phyloP scores from a whole-genome alignment of 2,329 filamentous ascomycete species.

The Aotearoamyces nothofagi region DNA sequence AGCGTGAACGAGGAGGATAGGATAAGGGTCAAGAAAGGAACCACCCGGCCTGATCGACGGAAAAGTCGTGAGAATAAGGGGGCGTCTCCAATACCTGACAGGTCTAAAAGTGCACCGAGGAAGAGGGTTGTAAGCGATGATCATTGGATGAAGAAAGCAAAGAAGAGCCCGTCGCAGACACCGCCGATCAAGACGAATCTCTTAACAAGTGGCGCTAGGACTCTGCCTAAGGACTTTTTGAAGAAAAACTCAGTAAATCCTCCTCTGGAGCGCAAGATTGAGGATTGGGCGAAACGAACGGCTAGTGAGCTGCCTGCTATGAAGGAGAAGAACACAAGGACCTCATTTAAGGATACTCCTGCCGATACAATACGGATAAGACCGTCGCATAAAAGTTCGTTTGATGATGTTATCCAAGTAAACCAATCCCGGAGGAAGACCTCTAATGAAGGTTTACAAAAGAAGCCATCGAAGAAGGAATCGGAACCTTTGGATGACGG shows the following conservation, averaged over 20 bases:
- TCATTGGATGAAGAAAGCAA: conserved; percentile 49
- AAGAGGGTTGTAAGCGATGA: conserved; percentile 90
- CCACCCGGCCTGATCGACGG: conserved; percentile 18
- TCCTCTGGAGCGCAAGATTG: conserved; percentile 40
- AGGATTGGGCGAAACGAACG: conserved; percentile 36
- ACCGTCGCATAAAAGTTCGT: conserved; percentile 16
- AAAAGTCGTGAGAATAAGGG: conserved; percentile 9
- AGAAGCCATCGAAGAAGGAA: no score
- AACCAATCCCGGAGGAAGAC: conserved; percentile 7
- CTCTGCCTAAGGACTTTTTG: conserved; percentile 45
- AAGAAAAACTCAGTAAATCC: conserved; percentile 37
- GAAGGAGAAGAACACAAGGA: no score
- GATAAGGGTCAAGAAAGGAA: conserved; percentile 19
- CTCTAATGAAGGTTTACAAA: no score
- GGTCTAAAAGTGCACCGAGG: conserved; percentile 36
- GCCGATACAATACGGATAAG: conserved; percentile 27
- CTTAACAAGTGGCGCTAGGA: conserved; percentile 23
- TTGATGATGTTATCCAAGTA: no score
- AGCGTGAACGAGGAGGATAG: conserved; percentile 48
- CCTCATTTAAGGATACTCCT: no score
- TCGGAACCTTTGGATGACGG: no score
- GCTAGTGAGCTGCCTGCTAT: conserved; percentile 4
- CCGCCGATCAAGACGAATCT: conserved; percentile 35
- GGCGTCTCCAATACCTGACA: conserved; percentile 5
- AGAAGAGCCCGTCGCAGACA: conserved; percentile 23